phyloP scores from a whole-genome alignment of 306 rosid species.

The apple (Malus domestica) region ASM211411v1 NC_041789.1:18258501-18259000 shows the following conservation, averaged over 20 bases:
- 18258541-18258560: conserved; percentile 95
- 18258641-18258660: conserved; percentile 1
- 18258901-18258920: not conserved
- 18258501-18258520: conserved; percentile 99
- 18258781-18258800: conserved; percentile 95
- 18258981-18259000: not conserved
- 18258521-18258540: conserved; percentile 99
- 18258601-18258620: not conserved
- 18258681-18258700: conserved; percentile 97
- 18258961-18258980: not conserved
- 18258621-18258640: not conserved
- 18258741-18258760: conserved; percentile 88
- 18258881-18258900: conserved; percentile 3
- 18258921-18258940: not conserved
- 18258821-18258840: conserved; percentile 99
- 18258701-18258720: conserved; percentile 99
- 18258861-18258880: conserved; percentile 84
- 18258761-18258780: conserved; percentile 93
- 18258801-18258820: conserved; percentile 84
- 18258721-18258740: conserved; percentile 87
- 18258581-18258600: not conserved
- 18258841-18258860: conserved; percentile 93
- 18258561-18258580: conserved; percentile 45
- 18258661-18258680: conserved; percentile 79
- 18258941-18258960: not conserved